Base-by-base conservation (phyloP, 208 protist species). In the Trypanosoma rangeli region DNA sequence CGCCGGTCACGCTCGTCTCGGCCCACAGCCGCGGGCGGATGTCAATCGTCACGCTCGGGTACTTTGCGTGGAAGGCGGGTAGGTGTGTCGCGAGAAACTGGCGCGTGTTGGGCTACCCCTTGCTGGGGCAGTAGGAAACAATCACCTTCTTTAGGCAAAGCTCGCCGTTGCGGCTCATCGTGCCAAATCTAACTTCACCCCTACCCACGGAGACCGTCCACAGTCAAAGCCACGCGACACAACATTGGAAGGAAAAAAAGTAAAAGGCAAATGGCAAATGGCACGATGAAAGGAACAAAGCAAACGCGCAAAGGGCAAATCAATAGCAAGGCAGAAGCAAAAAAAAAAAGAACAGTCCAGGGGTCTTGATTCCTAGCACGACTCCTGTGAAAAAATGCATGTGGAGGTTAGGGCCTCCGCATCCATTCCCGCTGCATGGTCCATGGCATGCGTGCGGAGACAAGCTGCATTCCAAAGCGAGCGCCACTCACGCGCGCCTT, bases 81-180 rank as follows among this genome's bases (percentile, higher is more conserved):
- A 95, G 78, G 69, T 93, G 76, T 31, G 79, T 85, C 3, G 87
- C 87, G 44, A 95, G 68, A 50, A 92, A 90, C 72, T 95, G 90
- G 48, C 90, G 83, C 42, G 79, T 82, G 48, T 80, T 86, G 28
- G 87, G 85, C 8, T 82, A 79, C 26, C 87, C 90, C 18, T 72
- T 78, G 64, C 77, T 84, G 24, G 87, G 80, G 68, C 79, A 86
- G 65, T 95, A 95, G 24, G 85, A 84, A 42, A 95, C 62, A 73
- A 95, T 93, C 42, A 95, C 80, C 68, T 91, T 92, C 70, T 89
- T 73, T 46, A 95, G 67, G 49, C 82, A 90, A 35, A 93, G 70
- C 74, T 91, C 83, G 8, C 90, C 90, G 64, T 89, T 92, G 52
- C 90, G 86, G 64, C 90, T 95, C 90, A 95, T 94, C 31, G 9